A percentile compares a stretch with the other conserved stretches of the same genome.
Evolutionary conservation across 352 stramenopile genomes (phyloP).

Genomic region (Lagenidium giganteum): DNA sequence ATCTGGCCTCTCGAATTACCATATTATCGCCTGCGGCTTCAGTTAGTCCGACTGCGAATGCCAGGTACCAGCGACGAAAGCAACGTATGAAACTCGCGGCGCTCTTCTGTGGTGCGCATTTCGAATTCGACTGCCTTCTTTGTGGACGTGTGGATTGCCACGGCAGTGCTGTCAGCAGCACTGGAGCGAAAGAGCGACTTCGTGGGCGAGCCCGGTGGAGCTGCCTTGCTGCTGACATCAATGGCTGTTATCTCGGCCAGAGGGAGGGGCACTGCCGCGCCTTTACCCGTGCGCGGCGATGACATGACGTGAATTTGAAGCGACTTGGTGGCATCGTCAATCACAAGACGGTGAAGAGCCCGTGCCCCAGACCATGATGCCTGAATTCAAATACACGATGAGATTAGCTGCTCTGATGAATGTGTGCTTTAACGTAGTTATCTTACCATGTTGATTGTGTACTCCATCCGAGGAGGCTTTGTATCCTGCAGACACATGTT

Average conservation of each 20-base stretch:
- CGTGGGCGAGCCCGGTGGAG: conserved; percentile 2
- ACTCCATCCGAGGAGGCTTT: conserved; percentile 18
- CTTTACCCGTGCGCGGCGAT: conserved; percentile 24
- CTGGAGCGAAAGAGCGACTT: conserved; percentile 24
- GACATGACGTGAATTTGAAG: conserved; percentile 21
- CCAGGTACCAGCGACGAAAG: too few species aligned
- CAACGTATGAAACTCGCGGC: conserved; percentile 19
- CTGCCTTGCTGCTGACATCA: conserved; percentile 12
- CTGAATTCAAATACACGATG: conserved; percentile 6
- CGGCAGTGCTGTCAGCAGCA: conserved; percentile 20
- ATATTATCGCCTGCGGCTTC: too few species aligned
- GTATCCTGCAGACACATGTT: not conserved
- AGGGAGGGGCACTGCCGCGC: conserved; percentile 6
- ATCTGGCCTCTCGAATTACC: too few species aligned
- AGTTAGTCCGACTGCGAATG: too few species aligned
- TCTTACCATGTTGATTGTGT: conserved; percentile 44
- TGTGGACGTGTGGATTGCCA: not conserved
- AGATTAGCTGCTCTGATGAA: too few species aligned
- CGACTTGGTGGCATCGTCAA: conserved; percentile 17
- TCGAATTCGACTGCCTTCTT: conserved; percentile 36
- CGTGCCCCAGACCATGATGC: conserved; percentile 38
- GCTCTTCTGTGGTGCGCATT: conserved; percentile 35
- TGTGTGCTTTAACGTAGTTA: not conserved
- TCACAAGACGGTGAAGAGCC: conserved; percentile 26
- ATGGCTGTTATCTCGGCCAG: conserved; percentile 34